A percentile compares a stretch with the other conserved stretches of the same genome.
phyloP scores from a whole-genome alignment of 805 yeast genomes.

The Candida koratica region DNA sequence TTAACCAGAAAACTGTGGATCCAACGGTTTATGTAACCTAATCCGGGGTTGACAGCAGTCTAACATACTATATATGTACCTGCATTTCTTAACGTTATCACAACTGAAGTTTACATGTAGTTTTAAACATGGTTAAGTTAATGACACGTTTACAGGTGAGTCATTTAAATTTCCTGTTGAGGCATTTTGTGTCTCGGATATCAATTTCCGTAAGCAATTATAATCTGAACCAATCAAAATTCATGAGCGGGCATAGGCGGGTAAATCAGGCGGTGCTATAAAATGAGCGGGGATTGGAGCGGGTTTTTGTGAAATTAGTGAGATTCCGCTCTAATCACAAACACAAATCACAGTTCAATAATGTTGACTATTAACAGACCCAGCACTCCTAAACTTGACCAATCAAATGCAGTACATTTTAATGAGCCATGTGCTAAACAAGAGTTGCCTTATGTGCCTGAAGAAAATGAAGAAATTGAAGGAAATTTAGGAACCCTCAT shows the following conservation, averaged over 20 bases:
- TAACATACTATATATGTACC: too few species aligned
- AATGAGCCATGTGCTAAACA: neutral
- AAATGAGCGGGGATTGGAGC: constrained; percentile 6
- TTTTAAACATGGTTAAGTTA: neutral
- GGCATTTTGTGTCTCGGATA: too few species aligned
- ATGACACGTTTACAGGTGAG: constrained; percentile 1
- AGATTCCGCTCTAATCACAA: constrained; percentile 4
- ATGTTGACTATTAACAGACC: constrained; percentile 5
- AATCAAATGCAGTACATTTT: neutral
- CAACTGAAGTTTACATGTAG: too few species aligned
- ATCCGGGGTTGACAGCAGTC: constrained; percentile 3
- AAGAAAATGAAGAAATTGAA: constrained; percentile 14
- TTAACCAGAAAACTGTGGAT: neutral
- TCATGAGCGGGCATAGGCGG: constrained; percentile 2
- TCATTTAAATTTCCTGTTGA: neutral
- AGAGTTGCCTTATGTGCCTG: neutral
- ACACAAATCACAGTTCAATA: constrained; percentile 2
- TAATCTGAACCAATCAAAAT: constrained; percentile 2
- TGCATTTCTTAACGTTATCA: too few species aligned
- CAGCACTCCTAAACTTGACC: constrained; percentile 4
- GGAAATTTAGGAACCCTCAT: constrained; percentile 26
- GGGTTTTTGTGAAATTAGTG: constrained; percentile 4
- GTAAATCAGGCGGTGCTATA: neutral
- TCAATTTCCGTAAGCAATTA: too few species aligned
- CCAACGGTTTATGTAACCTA: neutral